phyloP scores from a whole-genome alignment of 2,329 filamentous ascomycete genomes.

The Microdochium bolleyi region DNA sequence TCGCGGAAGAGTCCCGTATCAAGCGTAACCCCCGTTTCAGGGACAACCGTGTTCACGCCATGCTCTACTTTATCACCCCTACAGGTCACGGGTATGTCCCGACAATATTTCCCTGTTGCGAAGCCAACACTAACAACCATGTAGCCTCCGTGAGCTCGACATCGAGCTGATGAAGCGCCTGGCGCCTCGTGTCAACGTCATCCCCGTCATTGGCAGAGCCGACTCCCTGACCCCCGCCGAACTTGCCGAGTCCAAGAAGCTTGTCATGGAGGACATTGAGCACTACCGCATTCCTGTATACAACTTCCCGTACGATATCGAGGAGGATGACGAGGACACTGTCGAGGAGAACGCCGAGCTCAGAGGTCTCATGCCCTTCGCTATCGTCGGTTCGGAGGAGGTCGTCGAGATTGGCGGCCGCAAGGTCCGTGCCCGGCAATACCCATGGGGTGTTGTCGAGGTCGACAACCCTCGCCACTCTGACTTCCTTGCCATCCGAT shows the following conservation, averaged over 20 bases:
- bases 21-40: conserved; percentile 99
- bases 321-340: conserved; percentile 98
- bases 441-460: conserved; percentile 98
- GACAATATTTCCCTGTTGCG: neutral
- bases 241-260: conserved; percentile 97
- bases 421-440: conserved; percentile 89
- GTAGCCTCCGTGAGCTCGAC: conserved; percentile 91
- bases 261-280: conserved; percentile 99
- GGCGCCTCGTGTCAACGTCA: conserved; percentile 96
- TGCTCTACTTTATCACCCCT: conserved; percentile 98
- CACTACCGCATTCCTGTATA: conserved; percentile 99
- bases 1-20: conserved; percentile 98
- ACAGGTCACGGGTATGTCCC: conserved; percentile 78
- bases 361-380: conserved; percentile 95
- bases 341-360: conserved; percentile 99
- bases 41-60: conserved; percentile 95
- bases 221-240: conserved; percentile 95
- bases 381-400: conserved; percentile 96
- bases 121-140: conserved; percentile 4
- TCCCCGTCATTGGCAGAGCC: conserved; percentile 96
- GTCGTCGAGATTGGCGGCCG: conserved; percentile 89
- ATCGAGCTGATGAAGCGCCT: conserved; percentile 99
- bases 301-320: conserved; percentile 99
- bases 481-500: conserved; percentile 95
- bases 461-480: conserved; percentile 99